Evolutionary conservation across 2,329 filamentous ascomycete genomes (phyloP), one percentile per base, ranked within the genome.

Genomic region (Fusarium lyarnte): DNA sequence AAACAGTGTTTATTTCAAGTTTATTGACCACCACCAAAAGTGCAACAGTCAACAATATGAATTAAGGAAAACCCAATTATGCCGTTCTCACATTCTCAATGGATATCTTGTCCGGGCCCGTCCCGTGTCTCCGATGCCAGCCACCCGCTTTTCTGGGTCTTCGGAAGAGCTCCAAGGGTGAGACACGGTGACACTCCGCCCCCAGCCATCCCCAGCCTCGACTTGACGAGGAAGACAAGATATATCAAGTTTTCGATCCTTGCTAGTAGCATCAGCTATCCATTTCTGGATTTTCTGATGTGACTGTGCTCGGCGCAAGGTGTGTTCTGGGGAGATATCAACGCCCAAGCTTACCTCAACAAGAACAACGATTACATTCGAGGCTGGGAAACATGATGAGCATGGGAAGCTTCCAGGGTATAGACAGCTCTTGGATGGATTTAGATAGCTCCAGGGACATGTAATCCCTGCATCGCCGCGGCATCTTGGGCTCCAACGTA

Each of bases 121-220:
- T 73, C 71, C 70, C 66, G 66, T 63, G 58, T 47, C 63, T 69
- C 70, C 66, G 66, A 55, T 67, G 70, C 70, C 70, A 73, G 67
- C 71, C 71, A 74, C 71, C 71, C 63, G 68, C 68, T 68, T 72
- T 74, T 64, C 59, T 68, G 36, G 58, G 67, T 61, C 67, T 49
- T 66, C 43, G 66, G 46, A 47, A 38, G 47, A 52, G 68, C 47
- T 58, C 46, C 64, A 63, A 65, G 51, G 43, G 35, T 73, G 55
- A 72, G 53, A 65, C 65, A 58, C 49, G 23, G 64, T 69, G 29
- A 47, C 58, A 69, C 70, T 66, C 70, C 66, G 58, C 70, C 70
- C 70, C 70, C 70, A 73, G 70, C 70, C 70, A 74, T 74, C 66
- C 70, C 70, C 70, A 73, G 66, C 70, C 70, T 73, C 59, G 57